Evolutionary conservation across 345 rosid genomes (phyloP).

Genomic region (Boechera divaricarpa): DNA sequence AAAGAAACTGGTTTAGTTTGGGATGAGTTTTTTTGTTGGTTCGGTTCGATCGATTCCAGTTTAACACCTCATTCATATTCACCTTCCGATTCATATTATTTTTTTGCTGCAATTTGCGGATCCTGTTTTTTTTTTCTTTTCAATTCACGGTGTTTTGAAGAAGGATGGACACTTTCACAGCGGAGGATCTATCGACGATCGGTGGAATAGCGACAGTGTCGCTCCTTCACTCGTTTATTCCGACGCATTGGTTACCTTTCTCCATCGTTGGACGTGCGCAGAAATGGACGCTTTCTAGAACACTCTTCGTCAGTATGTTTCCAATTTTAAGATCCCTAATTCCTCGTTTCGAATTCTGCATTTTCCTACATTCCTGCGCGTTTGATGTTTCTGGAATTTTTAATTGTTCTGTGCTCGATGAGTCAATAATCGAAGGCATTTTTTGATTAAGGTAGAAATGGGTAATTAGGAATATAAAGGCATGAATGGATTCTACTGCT

Average conservation of each 20-base stretch:
- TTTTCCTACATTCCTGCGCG: neutral
- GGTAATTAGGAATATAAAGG: neutral
- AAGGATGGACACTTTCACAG: constrained; percentile 65
- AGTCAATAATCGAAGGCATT: constrained; percentile 19
- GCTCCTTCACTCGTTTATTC: constrained; percentile 93
- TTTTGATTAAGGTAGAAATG: constrained; percentile 21
- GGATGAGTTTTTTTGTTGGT: neutral
- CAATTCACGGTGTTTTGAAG: neutral
- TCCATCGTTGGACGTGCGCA: constrained; percentile 98
- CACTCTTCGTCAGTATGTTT: constrained; percentile 90
- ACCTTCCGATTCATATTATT: neutral
- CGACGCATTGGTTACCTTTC: constrained; percentile 99
- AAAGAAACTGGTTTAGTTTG: neutral
- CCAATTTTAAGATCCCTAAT: neutral
- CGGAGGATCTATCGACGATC: constrained; percentile 93
- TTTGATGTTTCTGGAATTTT: neutral
- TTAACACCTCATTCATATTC: neutral
- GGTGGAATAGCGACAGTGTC: constrained; percentile 99
- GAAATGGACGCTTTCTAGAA: constrained; percentile 95
- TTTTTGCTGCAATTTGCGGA: neutral
- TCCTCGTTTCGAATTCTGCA: neutral
- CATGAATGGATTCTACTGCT: constrained; percentile 19
- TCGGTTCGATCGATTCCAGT: neutral
- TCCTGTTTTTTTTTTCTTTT: neutral
- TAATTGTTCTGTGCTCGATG: neutral